Base-by-base conservation (phyloP, 169 alveolate species). In the Theileria orientalis region DNA sequence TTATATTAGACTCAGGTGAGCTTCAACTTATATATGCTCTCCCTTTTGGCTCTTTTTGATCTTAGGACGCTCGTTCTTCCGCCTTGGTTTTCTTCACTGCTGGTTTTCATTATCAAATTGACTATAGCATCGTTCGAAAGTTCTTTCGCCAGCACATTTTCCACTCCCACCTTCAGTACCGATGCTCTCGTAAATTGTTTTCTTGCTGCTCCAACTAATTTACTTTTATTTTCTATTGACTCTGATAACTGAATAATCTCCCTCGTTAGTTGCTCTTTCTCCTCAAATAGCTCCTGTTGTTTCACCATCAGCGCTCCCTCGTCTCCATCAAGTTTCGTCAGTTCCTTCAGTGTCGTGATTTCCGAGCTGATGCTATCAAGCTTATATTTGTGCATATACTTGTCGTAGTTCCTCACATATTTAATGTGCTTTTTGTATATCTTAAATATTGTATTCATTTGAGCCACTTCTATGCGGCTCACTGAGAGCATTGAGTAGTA, bases 141-240 rank as follows among this genome's bases (percentile, higher is more conserved):
- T 11, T 78, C 69, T 16, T 66, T 68, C 16, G 76, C 9, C 14
- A 78, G 44, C 25, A 78, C 44, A 19, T 78, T 78, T 57, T 78
- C 83, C n/a, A 78, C 76, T 21, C 83, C 86, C 44, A 69, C 23
- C 21, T 78, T 72, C 57, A 78, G 75, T 69, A 51, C 66, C 69
- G 57, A 54, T 13, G 78, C 78, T 23, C 46, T 74, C 23, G 85
- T 62, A 35, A 74, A 74, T 21, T 71, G 70, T 3, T 70, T 74
- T 27, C 77, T 67, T 6, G 69, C 64, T 6, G 78, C 75, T 54
- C 54, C 56, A 1, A 59, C 8, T 40, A 21, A 1, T 6, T 59
- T 40, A 27, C 0, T 59, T 59, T 59, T 33, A 27, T 35, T 33
- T 40, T 32, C 69, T 59, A 6, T 11, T 7, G 49, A 35, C 29